Evolutionary conservation across 2,329 filamentous ascomycete species (phyloP), one percentile per base, ranked within the genome.

Genomic region (Penicillium sp.): DNA sequence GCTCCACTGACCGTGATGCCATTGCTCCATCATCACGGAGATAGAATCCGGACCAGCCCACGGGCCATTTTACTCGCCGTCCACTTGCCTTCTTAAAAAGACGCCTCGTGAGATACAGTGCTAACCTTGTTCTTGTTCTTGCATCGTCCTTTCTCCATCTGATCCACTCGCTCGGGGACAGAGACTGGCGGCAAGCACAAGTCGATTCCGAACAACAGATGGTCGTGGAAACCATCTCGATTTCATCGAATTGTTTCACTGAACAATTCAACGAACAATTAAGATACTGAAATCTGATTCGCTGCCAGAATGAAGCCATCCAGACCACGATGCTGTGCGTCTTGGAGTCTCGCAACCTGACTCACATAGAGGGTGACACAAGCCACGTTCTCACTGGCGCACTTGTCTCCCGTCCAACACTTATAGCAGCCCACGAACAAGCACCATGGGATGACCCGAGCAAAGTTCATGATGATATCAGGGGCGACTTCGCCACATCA

Each of bases 11-110:
- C 6, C 39, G 42, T 39, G 45, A 42, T 49, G 36, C 51, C 31
- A 58, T 56, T 59, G 52, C 52, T 44, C 44, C 26, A 48, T 26
- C 31, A n/a, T 4, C 54, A 43, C 60, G 60, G 60, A 62, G 47
- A 61, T 59, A 57, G 44, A 58, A 49, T 61, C 60, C 60, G 60
- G 45, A 10, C 15, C 43, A 55, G 53, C 48, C 52, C 46, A 57
- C 46, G 29, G 23, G 6, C 23, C 46, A 54, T 53, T 60, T 49
- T 49, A 46, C 33, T 49, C 24, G 45, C 23, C 47, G 5, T 5
- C 24, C 24, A 26, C 24, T 26, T 26, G 24, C 24, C 7, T 24
- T 12, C 13, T 39, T 47, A 18, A 24, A 6, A 38, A 18, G 34
- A 21, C 34, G 34, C 34, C 16, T 38, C 16, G n/a, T 10, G 34